Percentiles rank a stretch among this genome's conserved stretches.
phyloP scores from a whole-genome alignment of 2,329 filamentous ascomycete genomes.

The Escovopsis sp. region DNA sequence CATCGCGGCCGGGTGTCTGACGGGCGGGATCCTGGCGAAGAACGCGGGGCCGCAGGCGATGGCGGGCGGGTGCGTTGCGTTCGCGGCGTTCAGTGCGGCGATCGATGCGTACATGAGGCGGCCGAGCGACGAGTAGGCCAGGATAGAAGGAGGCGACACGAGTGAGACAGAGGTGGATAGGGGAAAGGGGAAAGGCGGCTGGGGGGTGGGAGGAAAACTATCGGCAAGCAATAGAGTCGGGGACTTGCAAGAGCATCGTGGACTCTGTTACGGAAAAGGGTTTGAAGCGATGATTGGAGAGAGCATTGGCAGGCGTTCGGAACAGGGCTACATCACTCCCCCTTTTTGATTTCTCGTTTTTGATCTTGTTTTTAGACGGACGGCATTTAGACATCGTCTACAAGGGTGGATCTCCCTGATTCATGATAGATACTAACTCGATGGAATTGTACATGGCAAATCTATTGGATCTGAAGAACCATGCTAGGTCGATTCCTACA shows the following conservation, averaged over 20 bases:
- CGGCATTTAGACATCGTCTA: background rate
- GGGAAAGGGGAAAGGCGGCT: slow-evolving; percentile 1
- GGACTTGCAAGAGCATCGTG: slow-evolving; percentile 9
- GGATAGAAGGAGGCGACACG: background rate
- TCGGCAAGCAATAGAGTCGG: slow-evolving; percentile 5
- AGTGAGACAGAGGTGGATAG: background rate
- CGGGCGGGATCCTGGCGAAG: slow-evolving; percentile 73
- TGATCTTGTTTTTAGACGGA: background rate
- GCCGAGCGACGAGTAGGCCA: slow-evolving; percentile 43
- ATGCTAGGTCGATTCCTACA: no score
- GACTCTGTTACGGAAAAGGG: no score
- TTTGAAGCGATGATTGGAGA: slow-evolving; percentile 13
- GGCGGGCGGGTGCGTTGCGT: slow-evolving; percentile 75
- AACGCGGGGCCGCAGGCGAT: slow-evolving; percentile 83
- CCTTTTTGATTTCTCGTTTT: slow-evolving; percentile 8
- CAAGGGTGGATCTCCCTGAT: no score
- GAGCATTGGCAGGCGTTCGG: slow-evolving; percentile 19
- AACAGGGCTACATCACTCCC: slow-evolving; percentile 11
- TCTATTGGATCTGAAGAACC: no score
- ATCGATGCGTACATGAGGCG: slow-evolving; percentile 87
- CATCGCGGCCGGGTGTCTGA: slow-evolving; percentile 74
- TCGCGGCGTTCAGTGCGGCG: slow-evolving; percentile 81
- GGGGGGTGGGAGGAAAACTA: background rate
- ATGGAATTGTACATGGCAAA: no score
- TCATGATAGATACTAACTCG: no score